These are phyloP conservation scores for Ophiocordyceps camponoti-leonardi DNA, from an alignment of 2,329 filamentous ascomycete species.

Conservation along the genomic window DNA sequence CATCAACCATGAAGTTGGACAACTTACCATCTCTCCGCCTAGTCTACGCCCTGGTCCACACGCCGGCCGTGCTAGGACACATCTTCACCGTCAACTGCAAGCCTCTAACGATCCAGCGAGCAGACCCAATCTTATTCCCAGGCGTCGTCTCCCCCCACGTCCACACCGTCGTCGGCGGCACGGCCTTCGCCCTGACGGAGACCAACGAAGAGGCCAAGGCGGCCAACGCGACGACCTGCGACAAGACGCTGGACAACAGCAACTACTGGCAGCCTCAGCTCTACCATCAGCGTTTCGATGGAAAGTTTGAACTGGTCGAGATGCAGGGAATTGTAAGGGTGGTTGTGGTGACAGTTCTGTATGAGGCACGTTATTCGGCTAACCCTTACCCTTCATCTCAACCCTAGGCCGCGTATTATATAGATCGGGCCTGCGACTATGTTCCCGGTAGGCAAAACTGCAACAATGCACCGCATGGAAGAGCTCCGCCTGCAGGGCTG, in stretches of 20 bases:
- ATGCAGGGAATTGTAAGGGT: constrained; percentile 12
- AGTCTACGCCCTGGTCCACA: constrained; percentile 17
- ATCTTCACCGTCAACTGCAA: constrained; percentile 12
- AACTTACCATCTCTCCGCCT: background rate
- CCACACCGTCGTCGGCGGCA: constrained; percentile 46
- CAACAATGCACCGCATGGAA: constrained; percentile 13
- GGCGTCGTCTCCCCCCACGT: constrained; percentile 35
- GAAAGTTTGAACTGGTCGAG: constrained; percentile 28
- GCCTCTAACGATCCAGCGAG: constrained; percentile 20
- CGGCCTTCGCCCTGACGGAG: constrained; percentile 38
- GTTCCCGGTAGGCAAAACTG: constrained; percentile 8
- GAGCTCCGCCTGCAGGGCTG: constrained; percentile 43
- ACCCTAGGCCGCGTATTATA: constrained; percentile 10
- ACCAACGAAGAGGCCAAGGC: constrained; percentile 30
- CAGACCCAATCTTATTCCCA: constrained; percentile 42
- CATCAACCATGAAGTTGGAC: background rate
- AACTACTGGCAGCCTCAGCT: constrained; percentile 54
- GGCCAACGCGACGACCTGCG: constrained; percentile 47
- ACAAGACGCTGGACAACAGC: constrained; percentile 41
- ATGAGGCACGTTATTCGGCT: no score
- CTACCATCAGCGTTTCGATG: constrained; percentile 31
- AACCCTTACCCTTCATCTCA: background rate
- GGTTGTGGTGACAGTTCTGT: background rate
- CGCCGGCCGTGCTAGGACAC: constrained; percentile 4
- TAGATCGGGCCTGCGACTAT: constrained; percentile 11